Conservation (phyloP, 202 grass and related monocot species). For the Panicum hallii region DNA sequence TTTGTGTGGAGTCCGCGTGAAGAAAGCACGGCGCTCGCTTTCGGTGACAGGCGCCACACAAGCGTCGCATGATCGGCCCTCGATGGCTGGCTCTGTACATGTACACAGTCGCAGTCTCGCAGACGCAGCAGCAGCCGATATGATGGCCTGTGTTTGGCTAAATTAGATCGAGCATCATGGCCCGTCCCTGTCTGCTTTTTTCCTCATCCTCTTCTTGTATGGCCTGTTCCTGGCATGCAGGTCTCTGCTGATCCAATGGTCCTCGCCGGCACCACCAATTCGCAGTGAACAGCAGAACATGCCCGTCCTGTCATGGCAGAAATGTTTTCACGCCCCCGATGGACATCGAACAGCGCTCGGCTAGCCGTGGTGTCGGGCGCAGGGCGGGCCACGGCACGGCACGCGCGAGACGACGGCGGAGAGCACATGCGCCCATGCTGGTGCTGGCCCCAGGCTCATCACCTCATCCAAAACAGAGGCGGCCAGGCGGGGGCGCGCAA, state of each 20-base stretch:
- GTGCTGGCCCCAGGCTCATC: background rate
- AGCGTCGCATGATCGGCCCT: background rate
- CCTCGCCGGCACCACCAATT: too few species aligned
- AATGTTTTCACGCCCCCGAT: background rate
- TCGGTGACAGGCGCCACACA: background rate
- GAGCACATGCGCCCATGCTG: constrained; percentile 9
- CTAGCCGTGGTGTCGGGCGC: background rate
- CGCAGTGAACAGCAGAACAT: background rate
- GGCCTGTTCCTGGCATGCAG: too few species aligned
- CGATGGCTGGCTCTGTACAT: background rate
- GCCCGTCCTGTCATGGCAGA: background rate
- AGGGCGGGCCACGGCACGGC: background rate
- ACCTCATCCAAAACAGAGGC: background rate
- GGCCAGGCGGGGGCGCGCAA: background rate
- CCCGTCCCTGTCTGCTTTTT: constrained; percentile 10
- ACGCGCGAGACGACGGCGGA: background rate
- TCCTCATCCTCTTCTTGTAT: too few species aligned
- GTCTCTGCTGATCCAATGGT: too few species aligned
- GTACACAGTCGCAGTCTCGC: background rate
- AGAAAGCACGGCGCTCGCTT: constrained; percentile 32
- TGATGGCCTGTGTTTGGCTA: background rate
- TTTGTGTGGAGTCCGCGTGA: constrained; percentile 19
- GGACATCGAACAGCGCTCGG: background rate
- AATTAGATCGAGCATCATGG: background rate
- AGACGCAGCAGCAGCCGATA: background rate